Evolutionary conservation across 768 basidiomycete genomes (phyloP), one percentile per base, ranked within the genome.

Genomic region (Suillus fuscotomentosus): DNA sequence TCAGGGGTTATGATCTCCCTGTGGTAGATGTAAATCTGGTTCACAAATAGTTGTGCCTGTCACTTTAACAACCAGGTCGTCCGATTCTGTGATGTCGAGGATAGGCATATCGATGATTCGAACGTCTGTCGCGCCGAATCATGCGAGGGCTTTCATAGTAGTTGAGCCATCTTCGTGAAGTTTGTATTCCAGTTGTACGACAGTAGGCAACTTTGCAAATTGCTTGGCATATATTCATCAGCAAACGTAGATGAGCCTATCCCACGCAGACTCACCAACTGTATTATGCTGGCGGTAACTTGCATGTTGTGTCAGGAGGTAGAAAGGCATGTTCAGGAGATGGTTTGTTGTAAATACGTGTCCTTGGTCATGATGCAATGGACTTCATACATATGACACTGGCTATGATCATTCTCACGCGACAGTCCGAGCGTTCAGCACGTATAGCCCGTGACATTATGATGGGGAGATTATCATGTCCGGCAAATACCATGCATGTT

Each of bases 11-110:
- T 70, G 65, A 92, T 90, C 68, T 89, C 89, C 0, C 88, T 87
- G 66, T 90, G 86, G 66, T 85, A 89, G 72, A 71, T 89, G 88
- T 20, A 88, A 75, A 70, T 89, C 87, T 6, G 84, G 86, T 6
- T 90, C 87, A 67, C 89, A 90, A 56, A 90, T 86, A 20, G 89
- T 93, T 0, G 88, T 87, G 0, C 90, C 91, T 24, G 91, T 92
- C 4, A 92, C 86, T 73, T 86, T 84, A 62, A 93, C 69, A 62
- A 93, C 86, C 60, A 92, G 87, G 68, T 94, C 91, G 70, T 87
- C 83, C n/a, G 86, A 84, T 65, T 91, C 86, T 2, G 84, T 88
- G 69, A 92, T 84, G 63, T 85, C 85, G 2, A 84, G 84, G 56
- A 85, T 78, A 17, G 81, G 80, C 2, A 79, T 80, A 50, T 85